Base-by-base conservation (phyloP, 768 basidiomycete species). In the Boletus bicolor region DNA sequence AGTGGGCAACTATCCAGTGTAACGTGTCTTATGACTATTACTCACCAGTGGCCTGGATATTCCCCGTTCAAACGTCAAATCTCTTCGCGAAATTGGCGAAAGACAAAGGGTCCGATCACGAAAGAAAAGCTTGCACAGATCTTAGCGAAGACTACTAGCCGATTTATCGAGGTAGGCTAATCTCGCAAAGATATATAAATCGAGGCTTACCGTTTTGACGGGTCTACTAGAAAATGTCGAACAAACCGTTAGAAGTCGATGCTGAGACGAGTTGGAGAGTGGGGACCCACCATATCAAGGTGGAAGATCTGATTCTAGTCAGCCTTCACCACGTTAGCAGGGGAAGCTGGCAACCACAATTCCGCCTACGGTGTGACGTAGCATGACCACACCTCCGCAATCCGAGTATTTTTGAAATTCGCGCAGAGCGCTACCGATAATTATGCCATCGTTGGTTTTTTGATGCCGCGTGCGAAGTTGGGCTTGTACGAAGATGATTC, bases 241-340 rank as follows among this genome's bases (percentile, higher is more conserved):
- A 66, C 41, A 74, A 72, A 36, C 62, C 65, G n/a, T 69, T 84
- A 61, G 86, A 89, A 56, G 82, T 81, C 43, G 82, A 81, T 17
- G 74, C 76, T 7, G 82, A 85, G 63, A 30, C 6, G 17, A 65
- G 67, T 36, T 89, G 86, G 87, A 75, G 72, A 58, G 79, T 90
- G 32, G 85, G 84, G 15, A 63, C 68, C 15, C 62, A 72, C 49
- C 75, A 77, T 60, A 83, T 90, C 70, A 77, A 72, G 42, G 70
- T 85, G 19, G 84, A 85, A 50, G 82, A 89, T 65, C 70, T 89
- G 54, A 72, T 85, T 52, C 80, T 90, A 43, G 84, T 89, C 68
- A 85, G 85, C 62, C 80, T 89, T 51, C 85, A 88, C 73, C 88
- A 89, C 62, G 87, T 89, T 54, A 87, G 86, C 19, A 80, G 86